Conservation (phyloP, 2,329 filamentous ascomycete genomes). For the Xylaria sp. region DNA sequence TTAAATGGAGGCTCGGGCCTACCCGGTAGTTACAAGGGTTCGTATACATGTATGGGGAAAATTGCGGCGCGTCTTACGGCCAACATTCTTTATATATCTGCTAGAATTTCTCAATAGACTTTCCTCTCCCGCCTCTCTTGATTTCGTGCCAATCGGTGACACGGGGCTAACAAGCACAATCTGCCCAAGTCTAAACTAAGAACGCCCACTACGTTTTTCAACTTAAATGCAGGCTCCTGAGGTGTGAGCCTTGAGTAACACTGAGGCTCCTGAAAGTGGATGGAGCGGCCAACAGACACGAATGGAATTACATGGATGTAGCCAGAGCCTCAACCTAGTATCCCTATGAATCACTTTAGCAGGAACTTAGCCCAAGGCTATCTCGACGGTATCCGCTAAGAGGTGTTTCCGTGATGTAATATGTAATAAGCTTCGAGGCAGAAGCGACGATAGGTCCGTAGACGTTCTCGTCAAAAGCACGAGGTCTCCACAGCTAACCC, state of each 20-base stretch:
- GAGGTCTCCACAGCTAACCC: not conserved
- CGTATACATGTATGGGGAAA: slow-evolving; percentile 7
- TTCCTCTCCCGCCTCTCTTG: not conserved
- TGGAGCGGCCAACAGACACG: not conserved
- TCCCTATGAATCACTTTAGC: slow-evolving; percentile 1
- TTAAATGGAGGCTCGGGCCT: slow-evolving; percentile 16
- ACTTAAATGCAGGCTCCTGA: not conserved
- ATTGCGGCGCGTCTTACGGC: slow-evolving; percentile 2
- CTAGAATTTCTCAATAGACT: slow-evolving; percentile 5
- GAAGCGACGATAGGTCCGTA: not conserved
- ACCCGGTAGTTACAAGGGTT: not conserved
- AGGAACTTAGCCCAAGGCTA: slow-evolving; percentile 3
- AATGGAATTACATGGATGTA: slow-evolving; percentile 1
- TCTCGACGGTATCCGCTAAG: not conserved
- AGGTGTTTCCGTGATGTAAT: slow-evolving; percentile 2
- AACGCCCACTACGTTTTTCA: not conserved
- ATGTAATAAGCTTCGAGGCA: not conserved
- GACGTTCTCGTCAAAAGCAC: not conserved
- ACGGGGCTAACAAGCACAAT: not conserved
- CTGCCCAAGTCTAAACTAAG: not conserved
- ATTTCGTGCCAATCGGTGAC: not conserved
- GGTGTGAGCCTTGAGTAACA: not conserved
- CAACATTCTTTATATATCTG: slow-evolving; percentile 5
- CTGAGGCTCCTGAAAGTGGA: not conserved
- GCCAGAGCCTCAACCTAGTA: not conserved